Evolutionary conservation across 495 filamentous ascomycete species (phyloP).

Genomic region (Aspergillus diversus): DNA sequence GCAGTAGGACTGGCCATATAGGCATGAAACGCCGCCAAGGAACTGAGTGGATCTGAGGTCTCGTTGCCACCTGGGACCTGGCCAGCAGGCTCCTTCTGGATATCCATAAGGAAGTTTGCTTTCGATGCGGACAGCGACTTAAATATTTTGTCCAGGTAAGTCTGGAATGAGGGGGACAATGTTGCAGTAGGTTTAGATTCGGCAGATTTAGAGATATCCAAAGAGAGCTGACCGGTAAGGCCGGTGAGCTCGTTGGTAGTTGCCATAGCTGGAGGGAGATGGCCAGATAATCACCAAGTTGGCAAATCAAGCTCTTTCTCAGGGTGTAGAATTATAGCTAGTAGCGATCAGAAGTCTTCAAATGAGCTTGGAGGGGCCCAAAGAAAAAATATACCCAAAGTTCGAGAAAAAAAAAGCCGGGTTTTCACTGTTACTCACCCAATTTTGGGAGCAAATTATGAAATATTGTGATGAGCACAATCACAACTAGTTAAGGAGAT

Average conservation of each 20-base stretch:
- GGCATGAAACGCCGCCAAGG: conserved; percentile 54
- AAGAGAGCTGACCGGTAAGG: conserved; percentile 18
- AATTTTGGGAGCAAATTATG: neutral
- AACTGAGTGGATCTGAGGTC: conserved; percentile 29
- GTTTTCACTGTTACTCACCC: neutral
- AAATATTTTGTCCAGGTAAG: conserved; percentile 41
- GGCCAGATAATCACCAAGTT: neutral
- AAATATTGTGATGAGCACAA: neutral
- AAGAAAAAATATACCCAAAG: no score
- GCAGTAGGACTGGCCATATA: conserved; percentile 65
- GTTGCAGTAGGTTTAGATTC: conserved; percentile 19
- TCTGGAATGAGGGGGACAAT: conserved; percentile 36
- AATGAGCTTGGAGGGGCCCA: neutral
- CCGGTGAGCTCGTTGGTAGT: conserved; percentile 19
- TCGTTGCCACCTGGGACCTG: conserved; percentile 1
- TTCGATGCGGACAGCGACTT: conserved; percentile 24
- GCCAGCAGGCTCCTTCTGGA: conserved; percentile 28
- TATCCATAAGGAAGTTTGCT: conserved; percentile 29
- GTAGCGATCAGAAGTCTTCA: neutral
- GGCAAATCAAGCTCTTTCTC: neutral
- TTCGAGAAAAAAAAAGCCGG: no score
- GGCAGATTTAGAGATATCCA: conserved; percentile 11
- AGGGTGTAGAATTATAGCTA: neutral
- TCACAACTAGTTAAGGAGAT: neutral
- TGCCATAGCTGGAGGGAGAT: neutral